Evolutionary conservation across 148 eudicot genomes (phyloP).

Genomic region (Selenicereus undatus): DNA sequence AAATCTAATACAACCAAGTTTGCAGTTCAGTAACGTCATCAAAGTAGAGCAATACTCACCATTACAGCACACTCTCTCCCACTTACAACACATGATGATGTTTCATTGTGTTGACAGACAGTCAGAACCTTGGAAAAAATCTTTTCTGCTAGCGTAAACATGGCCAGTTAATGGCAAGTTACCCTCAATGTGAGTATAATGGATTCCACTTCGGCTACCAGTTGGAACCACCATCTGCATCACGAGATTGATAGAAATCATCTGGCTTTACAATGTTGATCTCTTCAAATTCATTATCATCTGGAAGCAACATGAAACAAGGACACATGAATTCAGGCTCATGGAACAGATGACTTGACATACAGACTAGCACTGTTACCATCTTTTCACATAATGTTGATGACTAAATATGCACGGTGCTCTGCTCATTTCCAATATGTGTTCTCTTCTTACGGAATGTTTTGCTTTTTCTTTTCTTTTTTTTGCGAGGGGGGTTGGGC

Average conservation of each 20-base stretch:
- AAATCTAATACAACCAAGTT: not conserved
- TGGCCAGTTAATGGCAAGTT: not conserved
- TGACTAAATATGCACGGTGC: not conserved
- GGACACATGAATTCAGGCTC: not conserved
- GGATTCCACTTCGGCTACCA: conserved; percentile 29
- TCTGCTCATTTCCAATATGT: no score
- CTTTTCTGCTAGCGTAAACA: not conserved
- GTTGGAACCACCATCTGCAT: conserved; percentile 53
- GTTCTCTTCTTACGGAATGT: no score
- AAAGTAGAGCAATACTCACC: not conserved
- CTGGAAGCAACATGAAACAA: conserved; percentile 40
- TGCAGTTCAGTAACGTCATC: conserved; percentile 2
- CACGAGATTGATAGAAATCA: conserved; percentile 63
- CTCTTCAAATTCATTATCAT: conserved; percentile 83
- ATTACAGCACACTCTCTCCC: not conserved
- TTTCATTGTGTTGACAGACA: not conserved
- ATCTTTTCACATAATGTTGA: not conserved
- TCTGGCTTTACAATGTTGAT: conserved; percentile 65
- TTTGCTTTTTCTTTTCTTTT: no score
- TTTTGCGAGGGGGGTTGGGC: no score
- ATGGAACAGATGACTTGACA: not conserved
- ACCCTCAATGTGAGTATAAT: not conserved
- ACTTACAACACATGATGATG: not conserved
- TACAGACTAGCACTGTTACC: not conserved
- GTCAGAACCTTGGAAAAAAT: not conserved